Conservation (phyloP, 345 rosid species). For the Chamaenerion angustifolium region DNA sequence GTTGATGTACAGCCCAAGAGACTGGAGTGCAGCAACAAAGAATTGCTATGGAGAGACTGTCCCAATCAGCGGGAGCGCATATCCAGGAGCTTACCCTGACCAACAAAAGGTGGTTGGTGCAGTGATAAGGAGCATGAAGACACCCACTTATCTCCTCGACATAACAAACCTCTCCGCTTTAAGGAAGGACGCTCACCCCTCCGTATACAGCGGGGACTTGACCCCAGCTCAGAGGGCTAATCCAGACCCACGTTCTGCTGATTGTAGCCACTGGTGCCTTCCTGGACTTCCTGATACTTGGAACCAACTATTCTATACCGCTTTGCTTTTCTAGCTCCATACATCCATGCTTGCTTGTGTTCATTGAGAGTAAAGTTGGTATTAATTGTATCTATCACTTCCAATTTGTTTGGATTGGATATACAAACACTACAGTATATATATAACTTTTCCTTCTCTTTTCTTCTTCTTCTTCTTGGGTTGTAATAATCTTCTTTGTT, state of each 20-base stretch:
- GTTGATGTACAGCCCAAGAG: slow-evolving; percentile 41
- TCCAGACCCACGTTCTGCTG: slow-evolving; percentile 47
- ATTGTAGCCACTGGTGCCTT: slow-evolving; percentile 99
- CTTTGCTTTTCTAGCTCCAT: slow-evolving; percentile 23
- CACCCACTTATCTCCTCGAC: slow-evolving; percentile 45
- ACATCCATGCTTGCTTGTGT: slow-evolving; percentile 13
- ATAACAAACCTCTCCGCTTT: slow-evolving; percentile 72
- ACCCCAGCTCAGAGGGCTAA: slow-evolving; percentile 45
- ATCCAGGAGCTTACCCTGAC: slow-evolving; percentile 42
- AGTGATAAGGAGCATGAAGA: slow-evolving; percentile 34
- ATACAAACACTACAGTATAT: too few species aligned
- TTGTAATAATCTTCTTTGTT: too few species aligned
- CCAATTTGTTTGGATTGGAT: too few species aligned
- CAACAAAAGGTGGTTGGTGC: slow-evolving; percentile 48
- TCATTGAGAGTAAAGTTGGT: too few species aligned
- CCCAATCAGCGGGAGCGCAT: slow-evolving; percentile 31
- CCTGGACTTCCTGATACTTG: slow-evolving; percentile 95
- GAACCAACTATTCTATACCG: slow-evolving; percentile 59
- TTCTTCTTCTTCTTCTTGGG: too few species aligned
- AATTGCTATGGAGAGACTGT: slow-evolving; percentile 70
- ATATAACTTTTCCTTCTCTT: too few species aligned
- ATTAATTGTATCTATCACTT: too few species aligned
- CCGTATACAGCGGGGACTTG: slow-evolving; percentile 65
- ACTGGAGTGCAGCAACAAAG: slow-evolving; percentile 38
- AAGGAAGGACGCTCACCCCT: slow-evolving; percentile 79